Evolutionary conservation across 1,139 yeast genomes (phyloP), one percentile per base, ranked within the genome.

Genomic region (Diutina mesorugosa): DNA sequence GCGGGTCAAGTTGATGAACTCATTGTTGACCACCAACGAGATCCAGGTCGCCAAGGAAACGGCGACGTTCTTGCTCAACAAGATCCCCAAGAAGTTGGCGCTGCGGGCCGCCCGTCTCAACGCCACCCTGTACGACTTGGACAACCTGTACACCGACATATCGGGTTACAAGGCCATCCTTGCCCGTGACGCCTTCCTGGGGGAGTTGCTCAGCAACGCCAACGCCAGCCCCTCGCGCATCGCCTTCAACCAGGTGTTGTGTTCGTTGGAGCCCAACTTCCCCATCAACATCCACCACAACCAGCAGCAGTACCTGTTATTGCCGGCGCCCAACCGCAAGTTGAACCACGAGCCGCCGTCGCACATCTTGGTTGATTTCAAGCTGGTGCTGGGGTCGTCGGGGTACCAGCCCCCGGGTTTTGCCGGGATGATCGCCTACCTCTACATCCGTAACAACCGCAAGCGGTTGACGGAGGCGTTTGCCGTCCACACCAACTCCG

Each of bases 381-480:
- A 84, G 65, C 80, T 88, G 45, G 88, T 88, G 51, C 71, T 75
- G 35, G 87, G 89, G 38, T 77, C 87, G 1, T 77, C 84, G 7
- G 77, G 74, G 58, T 76, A 78, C 63, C 80, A 81, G 59, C 90
- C 90, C 14, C 80, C 81, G 47, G 90, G 90, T 2, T 83, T 85
- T 62, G 76, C 80, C 12, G 89, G 89, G 52, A 77, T 84, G 79
- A 82, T 83, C 53, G 93, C 91, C 3, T 83, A 84, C 64, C 72
- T 90, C 70, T 86, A 85, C 65, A 71, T 90, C 63, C 76, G 96
- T 66, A 86, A 85, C 60, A 76, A 80, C 47, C 78, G 78, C 56
- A 80, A 77, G 62, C 76, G 89, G 63, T 73, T 90, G 59, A 87
- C 96, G 0, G 96, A 90, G 70, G 85, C 95, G 0, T 88, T 86